Base-by-base conservation (phyloP, 148 eudicot genomes). In the Agrostemma githago region DNA sequence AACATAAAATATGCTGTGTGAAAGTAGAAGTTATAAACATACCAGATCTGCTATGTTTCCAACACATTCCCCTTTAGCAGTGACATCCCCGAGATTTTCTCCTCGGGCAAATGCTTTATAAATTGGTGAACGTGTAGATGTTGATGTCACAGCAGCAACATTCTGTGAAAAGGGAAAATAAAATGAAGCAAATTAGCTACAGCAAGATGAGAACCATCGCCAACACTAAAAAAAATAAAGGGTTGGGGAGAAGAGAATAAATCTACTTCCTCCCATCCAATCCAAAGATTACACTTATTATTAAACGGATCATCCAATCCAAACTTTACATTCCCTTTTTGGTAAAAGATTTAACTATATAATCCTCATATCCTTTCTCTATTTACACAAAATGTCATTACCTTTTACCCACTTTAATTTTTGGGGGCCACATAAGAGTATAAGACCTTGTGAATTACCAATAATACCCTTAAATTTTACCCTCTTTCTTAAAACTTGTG, bases 21-120 rank as follows among this genome's bases (percentile, higher is more conserved):
- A 40, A 79, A 38, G 61, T 8, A 41, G 62, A 54, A 73, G 71
- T 62, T 26, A 68, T 73, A 76, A 73, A 69, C 82, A 77, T 90
- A 95, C 99, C 92, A 95, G 88, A 80, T 95, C 99, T 42, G 99
- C 99, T 79, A 95, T 73, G 80, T 92, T 92, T 73, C 96, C 92
- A 64, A 95, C 96, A 84, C 99, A 95, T 87, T 95, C 99, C 37
- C 99, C 99, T 83, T 95, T 95, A 4, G 99, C 99, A 44, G 99
- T 95, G 46, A 95, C 99, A 89, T 95, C 99, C 66, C 98, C 99
- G 56, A 95, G 89, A 81, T 95, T 95, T 84, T 92, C 97, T 73
- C 99, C 98, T 75, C 83, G 89, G 51, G 99, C 99, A 85, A 95
- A 95, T 64, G 97, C 99, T 84, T 95, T 95, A 84, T 95, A 92